Percentiles rank a stretch among this genome's conserved stretches.
Evolutionary conservation across 1,284 basidiomycete species (phyloP).

Genomic region (Schizopora paradoxa): DNA sequence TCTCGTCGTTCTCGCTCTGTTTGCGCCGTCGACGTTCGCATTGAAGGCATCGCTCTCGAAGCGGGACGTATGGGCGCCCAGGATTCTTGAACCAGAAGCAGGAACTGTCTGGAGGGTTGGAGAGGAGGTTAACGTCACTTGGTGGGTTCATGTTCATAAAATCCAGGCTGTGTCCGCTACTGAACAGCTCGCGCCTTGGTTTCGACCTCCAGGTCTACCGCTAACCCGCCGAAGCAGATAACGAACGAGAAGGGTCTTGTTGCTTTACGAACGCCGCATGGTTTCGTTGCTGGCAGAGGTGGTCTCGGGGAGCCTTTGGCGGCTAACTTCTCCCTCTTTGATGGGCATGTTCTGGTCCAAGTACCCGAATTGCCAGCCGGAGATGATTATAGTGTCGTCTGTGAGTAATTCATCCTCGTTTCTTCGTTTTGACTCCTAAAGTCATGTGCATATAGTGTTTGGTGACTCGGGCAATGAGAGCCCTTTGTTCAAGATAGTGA

Average conservation of each 20-base stretch:
- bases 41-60: slow-evolving; percentile 8
- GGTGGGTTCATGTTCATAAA: slow-evolving; percentile 28
- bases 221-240: slow-evolving; percentile 37
- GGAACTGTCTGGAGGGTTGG: slow-evolving; percentile 40
- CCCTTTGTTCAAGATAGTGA: slow-evolving; percentile 32
- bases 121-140: slow-evolving; percentile 38
- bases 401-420: slow-evolving; percentile 28
- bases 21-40: neutral
- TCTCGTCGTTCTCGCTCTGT: too few relatives aligned
- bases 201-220: slow-evolving; percentile 33
- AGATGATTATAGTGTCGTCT: slow-evolving; percentile 34
- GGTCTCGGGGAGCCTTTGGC: slow-evolving; percentile 32
- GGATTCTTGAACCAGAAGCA: slow-evolving; percentile 33
- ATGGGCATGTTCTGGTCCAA: slow-evolving; percentile 33
- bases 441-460: slow-evolving; percentile 33
- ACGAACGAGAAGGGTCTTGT: slow-evolving; percentile 42
- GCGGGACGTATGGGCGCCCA: slow-evolving; percentile 47
- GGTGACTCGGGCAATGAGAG: slow-evolving; percentile 48
- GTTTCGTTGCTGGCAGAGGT: slow-evolving; percentile 13
- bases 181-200: neutral
- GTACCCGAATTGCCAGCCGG: slow-evolving; percentile 34
- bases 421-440: neutral
- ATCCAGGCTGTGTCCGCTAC: neutral
- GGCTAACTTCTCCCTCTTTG: slow-evolving; percentile 35
- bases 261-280: slow-evolving; percentile 17